Evolutionary conservation across 495 filamentous ascomycete species (phyloP).

Genomic region (Peziza echinospora): DNA sequence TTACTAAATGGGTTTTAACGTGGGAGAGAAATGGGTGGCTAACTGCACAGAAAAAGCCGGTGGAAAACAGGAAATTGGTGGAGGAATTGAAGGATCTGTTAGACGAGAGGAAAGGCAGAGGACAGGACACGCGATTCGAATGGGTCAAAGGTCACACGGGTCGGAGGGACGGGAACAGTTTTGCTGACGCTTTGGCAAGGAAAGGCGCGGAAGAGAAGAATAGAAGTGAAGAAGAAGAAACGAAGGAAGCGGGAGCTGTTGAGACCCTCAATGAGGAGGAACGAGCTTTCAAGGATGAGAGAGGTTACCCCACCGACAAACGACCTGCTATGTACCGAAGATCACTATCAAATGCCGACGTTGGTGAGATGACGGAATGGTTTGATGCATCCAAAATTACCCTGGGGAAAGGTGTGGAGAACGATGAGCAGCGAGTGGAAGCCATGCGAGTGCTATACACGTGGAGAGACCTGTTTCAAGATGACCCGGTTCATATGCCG

Average conservation of each 20-base stretch:
- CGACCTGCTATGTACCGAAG: constrained; percentile 34
- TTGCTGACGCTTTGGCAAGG: background rate
- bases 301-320: constrained; percentile 21
- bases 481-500: background rate
- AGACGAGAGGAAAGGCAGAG: no score
- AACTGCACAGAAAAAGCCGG: no score
- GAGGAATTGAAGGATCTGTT: no score
- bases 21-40: no score
- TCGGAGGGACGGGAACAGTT: background rate
- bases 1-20: no score
- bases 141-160: no score
- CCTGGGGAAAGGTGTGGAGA: background rate
- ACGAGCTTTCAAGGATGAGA: no score
- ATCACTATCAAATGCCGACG: background rate
- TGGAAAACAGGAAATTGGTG: no score
- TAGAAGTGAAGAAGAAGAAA: background rate
- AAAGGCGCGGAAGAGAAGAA: no score
- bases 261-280: constrained; percentile 52
- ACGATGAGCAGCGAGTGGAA: background rate
- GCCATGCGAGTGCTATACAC: background rate
- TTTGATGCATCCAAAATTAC: background rate
- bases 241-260: constrained; percentile 28
- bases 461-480: background rate
- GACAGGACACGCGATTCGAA: no score
- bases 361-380: background rate